phyloP scores from a whole-genome alignment of 2,329 filamentous ascomycete species.

The Arthrinium phaeospermum region DNA sequence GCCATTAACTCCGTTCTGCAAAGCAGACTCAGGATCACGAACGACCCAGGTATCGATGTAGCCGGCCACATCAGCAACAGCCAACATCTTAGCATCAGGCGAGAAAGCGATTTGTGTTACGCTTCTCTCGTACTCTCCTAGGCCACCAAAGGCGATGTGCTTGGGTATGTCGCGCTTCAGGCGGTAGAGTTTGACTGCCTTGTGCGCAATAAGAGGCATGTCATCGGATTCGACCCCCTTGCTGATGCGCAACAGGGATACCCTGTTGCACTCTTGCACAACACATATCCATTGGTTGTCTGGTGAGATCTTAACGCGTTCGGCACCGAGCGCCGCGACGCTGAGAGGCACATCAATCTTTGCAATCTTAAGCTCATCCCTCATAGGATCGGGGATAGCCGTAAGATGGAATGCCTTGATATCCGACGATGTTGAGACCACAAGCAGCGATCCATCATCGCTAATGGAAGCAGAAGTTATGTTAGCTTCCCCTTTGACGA shows the following conservation, averaged over 20 bases:
- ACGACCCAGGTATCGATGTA: constrained; percentile 88
- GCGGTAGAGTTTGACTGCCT: constrained; percentile 56
- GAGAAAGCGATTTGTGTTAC: constrained; percentile 81
- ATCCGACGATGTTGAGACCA: constrained; percentile 75
- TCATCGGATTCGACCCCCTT: constrained; percentile 38
- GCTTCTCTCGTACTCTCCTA: constrained; percentile 77
- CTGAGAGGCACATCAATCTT: constrained; percentile 69
- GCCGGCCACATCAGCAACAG: constrained; percentile 80
- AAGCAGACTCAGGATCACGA: constrained; percentile 54
- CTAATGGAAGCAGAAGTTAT: constrained; percentile 79
- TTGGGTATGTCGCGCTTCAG: constrained; percentile 60
- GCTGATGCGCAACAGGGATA: constrained; percentile 59
- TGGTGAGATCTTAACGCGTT: constrained; percentile 71
- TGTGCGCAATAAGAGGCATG: constrained; percentile 47
- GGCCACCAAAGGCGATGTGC: constrained; percentile 65
- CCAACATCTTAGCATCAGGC: constrained; percentile 78
- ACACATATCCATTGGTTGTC: constrained; percentile 73
- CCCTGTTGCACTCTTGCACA: constrained; percentile 64
- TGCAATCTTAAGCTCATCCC: constrained; percentile 70
- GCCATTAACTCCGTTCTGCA: constrained; percentile 39
- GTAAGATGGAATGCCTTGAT: constrained; percentile 79
- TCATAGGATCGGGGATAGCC: constrained; percentile 54
- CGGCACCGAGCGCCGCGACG: constrained; percentile 68
- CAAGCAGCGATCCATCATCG: constrained; percentile 72
- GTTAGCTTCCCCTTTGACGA: constrained; percentile 77